Base-by-base conservation (phyloP, 1,284 basidiomycete species). In the Microbotryum scabiosae region DNA sequence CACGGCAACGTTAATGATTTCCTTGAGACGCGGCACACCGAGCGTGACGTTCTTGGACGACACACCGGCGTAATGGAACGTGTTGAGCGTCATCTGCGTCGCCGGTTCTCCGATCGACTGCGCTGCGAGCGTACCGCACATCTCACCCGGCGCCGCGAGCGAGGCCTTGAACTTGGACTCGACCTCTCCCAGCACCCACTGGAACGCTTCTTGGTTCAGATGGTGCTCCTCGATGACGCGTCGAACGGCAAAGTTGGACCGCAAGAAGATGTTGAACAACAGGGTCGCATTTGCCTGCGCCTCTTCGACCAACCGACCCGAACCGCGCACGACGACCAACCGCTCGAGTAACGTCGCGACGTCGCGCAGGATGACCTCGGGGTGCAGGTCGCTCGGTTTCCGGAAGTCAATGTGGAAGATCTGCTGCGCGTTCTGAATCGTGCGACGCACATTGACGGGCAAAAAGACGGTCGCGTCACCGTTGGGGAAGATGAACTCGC, bases 31-130 rank as follows among this genome's bases (percentile, higher is more conserved):
- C 12, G 93, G 93, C 1, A 97, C 93, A 86, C 93, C 93, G 64
- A 97, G 88, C 0, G 93, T 97, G 54, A 97, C 93, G 78, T 93
- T 93, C 79, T 97, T 97, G 74, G 87, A 89, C 28, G 93, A 93
- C 30, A 97, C 93, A 87, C 93, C 93, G 68, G 93, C 93, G 75
- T 96, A 97, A 78, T 97, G 93, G 87, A 97, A 97, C 0, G 92
- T 97, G 76, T 97, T 80, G 61, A 97, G 77, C 14, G 92, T 97
- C 93, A 97, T 97, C 78, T 97, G 93, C 2, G 96, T 99, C 3
- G 96, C 96, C 0, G 96, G 96, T 80, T 98, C 96, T 76, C 96
- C 96, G 68, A 98, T 99, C 5, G 92, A 97, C 77, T 98, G 96
- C 0, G 96, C 96, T 44, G 96, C 88, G 18, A 98, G 82, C 0